Evolutionary conservation across 2,329 filamentous ascomycete species (phyloP), one percentile per base, ranked within the genome.

Genomic region (Thermomyces lanuginosus): DNA sequence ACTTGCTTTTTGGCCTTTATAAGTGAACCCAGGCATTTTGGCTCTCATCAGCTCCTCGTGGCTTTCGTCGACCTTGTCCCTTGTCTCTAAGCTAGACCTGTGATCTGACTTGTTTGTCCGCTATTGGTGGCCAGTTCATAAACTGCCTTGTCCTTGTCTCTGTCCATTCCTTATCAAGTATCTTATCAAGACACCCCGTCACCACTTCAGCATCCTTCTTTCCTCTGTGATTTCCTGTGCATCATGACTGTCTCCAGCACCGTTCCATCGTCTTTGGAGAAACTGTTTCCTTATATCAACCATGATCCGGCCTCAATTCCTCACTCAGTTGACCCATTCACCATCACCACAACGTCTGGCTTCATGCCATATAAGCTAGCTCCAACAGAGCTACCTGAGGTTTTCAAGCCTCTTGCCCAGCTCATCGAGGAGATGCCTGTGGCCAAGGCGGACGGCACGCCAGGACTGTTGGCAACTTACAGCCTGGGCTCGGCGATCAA

Each of bases 361-460:
- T 61, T 61, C 37, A 37, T 61, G 12, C 58, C 58, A 13, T 53
- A 51, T 35, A 39, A 40, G 20, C 44, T 46, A 21, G 49, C 56
- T 11, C 45, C 55, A 21, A 41, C 41, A 26, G 50, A 61, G 6
- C 68, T 92, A 0, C 83, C 84, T 11, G 39, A 62, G 8, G 76
- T 76, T 48, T 93, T 92, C 46, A 65, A 71, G 18, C 56, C 68
- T 3, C 62, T 92, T 17, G 72, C 80, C 50, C 70, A 69, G 13
- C 63, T 92, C 35, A 64, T 86, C 16, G 63, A 72, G 32, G 70
- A 73, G 33, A 80, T 89, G 69, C 81, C 84, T 14, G 75, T 92
- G 49, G 70, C 70, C 56, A 89, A 69, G 26, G 55, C 66, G 6
- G 70, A 75, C 32, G 83, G 83, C 2, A 61, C 64, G 18, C 74